phyloP scores from a whole-genome alignment of 495 filamentous ascomycete genomes.

The Aspergillus haitiensis region DNA sequence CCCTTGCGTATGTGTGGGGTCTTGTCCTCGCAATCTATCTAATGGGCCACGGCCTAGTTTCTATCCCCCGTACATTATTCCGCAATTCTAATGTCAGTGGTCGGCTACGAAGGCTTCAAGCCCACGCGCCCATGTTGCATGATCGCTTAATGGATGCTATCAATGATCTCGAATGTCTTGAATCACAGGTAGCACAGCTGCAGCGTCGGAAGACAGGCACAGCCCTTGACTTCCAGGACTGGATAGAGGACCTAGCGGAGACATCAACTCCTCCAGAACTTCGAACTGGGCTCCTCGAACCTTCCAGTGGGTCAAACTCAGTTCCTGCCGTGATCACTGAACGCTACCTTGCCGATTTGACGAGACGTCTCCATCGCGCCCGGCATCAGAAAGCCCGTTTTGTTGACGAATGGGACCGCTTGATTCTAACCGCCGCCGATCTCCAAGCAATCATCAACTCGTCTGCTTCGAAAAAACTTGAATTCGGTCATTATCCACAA shows the following conservation, averaged over 20 bases:
- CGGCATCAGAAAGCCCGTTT: conserved; percentile 81
- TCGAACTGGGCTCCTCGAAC: conserved; percentile 48
- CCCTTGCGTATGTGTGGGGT: conserved; percentile 91
- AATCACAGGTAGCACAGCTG: conserved; percentile 74
- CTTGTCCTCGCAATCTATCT: conserved; percentile 88
- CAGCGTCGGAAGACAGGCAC: conserved; percentile 78
- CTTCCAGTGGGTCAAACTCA: conserved; percentile 35
- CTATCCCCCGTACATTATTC: conserved; percentile 79
- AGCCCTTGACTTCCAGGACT: conserved; percentile 80
- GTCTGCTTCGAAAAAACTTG: conserved; percentile 72
- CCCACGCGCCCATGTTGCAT: conserved; percentile 75
- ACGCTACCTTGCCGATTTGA: conserved; percentile 87
- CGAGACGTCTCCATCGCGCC: conserved; percentile 73
- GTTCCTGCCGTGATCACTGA: conserved; percentile 85
- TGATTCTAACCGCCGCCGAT: conserved; percentile 69
- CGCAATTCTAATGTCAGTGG: conserved; percentile 71
- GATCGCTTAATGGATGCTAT: conserved; percentile 87
- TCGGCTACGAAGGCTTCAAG: conserved; percentile 70
- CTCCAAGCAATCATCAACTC: conserved; percentile 85
- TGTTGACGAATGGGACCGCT: conserved; percentile 77
- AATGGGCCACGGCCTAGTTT: conserved; percentile 95
- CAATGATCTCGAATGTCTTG: conserved; percentile 75
- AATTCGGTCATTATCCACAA: conserved; percentile 63
- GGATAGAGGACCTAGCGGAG: conserved; percentile 90
- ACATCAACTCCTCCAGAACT: conserved; percentile 66